phyloP scores from a whole-genome alignment of 306 rosid species.

The Myrica gale region DNA sequence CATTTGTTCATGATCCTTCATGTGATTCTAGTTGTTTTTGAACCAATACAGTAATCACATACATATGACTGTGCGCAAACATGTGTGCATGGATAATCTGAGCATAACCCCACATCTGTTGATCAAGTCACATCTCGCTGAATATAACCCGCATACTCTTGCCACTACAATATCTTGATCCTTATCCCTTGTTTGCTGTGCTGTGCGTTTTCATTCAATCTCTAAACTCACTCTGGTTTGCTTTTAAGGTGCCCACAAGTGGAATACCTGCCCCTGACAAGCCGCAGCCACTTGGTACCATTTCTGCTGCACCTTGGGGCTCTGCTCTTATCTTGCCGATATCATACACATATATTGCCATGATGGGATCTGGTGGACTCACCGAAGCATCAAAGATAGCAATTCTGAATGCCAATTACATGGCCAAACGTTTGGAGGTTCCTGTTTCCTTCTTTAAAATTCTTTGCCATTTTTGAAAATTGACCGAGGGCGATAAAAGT shows the following conservation, averaged over 20 bases:
- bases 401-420: constrained; percentile 95
- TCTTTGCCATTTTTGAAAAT: constrained; percentile 10
- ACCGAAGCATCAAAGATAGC: constrained; percentile 96
- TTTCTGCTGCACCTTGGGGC: constrained; percentile 99
- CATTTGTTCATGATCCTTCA: neutral
- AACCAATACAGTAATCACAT: neutral
- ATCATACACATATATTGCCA: constrained; percentile 91
- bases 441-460: constrained; percentile 18
- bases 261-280: constrained; percentile 88
- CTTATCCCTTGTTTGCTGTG: neutral
- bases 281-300: constrained; percentile 84
- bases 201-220: neutral
- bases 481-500: neutral
- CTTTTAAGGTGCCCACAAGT: constrained; percentile 68
- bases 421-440: constrained; percentile 98
- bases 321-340: constrained; percentile 99
- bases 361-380: constrained; percentile 99
- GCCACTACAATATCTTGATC: neutral
- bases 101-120: neutral
- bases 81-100: neutral
- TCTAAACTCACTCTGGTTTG: neutral
- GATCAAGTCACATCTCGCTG: neutral
- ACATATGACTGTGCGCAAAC: neutral
- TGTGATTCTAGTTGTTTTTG: neutral
- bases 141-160: neutral